Base-by-base conservation (phyloP, 441 rosid species). In the Pelargonium cotyledonis region DNA sequence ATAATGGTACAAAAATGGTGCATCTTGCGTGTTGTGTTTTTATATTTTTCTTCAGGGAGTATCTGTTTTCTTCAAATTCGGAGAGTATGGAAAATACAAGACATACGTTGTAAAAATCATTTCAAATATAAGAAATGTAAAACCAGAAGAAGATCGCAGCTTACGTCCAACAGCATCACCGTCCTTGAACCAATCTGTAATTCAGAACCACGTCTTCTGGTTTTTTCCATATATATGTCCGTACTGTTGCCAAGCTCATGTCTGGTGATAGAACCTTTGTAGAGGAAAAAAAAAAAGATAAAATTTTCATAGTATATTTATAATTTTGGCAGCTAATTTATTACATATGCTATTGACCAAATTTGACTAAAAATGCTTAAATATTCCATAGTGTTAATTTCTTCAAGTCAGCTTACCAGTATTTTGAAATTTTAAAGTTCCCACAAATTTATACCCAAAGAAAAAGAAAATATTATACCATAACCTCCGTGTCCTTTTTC, bases 221-320 rank as follows among this genome's bases (percentile, higher is more conserved):
- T 84, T 91, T 96, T 88, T 96, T 96, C 99, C 99, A 96, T 67
- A 96, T 55, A 71, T 96, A 96, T 63, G 97, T 83, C 65, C 92
- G 85, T 29, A 91, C 97, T 2, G 99, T 93, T 55, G 99, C 99
- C 76, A 96, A 81, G 85, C 99, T 96, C 99, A 96, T 96, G 70
- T 93, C 98, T 1, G 97, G 91, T 76, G 95, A 82, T 72, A 96
- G 81, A 65, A 91, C 96, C 99, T 95, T 84, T 71, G 74, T 72
- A 55, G 57, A 21, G 57, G 16, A 15, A 23, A 65, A 60, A 57
- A 16, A 66, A 43, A 68, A 5, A 46, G 51, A 58, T 40, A 2
- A 29, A 35, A 35, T 5, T 4, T 35, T 35, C 38, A 35, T 35
- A 35, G 38, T 35, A 35, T 35, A 35, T 35, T 35, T 35, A 35